Evolutionary conservation across 345 rosid genomes (phyloP).

Genomic region (Eucalyptus marginata): DNA sequence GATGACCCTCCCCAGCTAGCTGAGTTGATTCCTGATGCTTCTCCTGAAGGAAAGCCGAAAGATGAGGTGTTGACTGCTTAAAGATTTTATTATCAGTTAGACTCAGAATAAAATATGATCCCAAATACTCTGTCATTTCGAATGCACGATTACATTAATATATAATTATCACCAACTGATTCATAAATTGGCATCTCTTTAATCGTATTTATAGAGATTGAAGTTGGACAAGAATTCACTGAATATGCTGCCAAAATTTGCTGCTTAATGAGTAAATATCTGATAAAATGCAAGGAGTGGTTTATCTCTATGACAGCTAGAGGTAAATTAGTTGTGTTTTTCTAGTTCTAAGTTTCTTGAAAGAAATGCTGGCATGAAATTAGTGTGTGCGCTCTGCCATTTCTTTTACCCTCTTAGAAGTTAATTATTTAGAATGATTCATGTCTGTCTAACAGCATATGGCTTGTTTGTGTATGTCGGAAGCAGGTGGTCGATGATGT

Average conservation of each 20-base stretch:
- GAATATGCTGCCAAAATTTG: neutral
- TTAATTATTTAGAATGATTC: neutral
- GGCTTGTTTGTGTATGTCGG: neutral
- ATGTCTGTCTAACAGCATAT: neutral
- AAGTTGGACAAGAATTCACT: neutral
- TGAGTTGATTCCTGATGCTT: conserved; percentile 73
- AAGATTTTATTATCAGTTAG: neutral
- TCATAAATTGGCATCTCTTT: neutral
- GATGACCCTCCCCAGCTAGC: conserved; percentile 73
- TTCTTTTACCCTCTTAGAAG: neutral
- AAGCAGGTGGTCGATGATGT: conserved; percentile 62
- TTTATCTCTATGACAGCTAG: neutral
- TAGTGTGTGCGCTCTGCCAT: neutral
- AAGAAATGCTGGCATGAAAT: neutral
- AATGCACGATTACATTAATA: neutral
- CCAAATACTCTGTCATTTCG: neutral
- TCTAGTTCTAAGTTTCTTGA: neutral
- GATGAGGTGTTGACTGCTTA: conserved; percentile 49
- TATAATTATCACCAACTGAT: neutral
- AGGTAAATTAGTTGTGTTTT: neutral
- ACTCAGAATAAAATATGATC: neutral
- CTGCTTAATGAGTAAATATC: neutral
- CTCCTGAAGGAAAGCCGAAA: conserved; percentile 91
- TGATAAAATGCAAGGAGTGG: neutral
- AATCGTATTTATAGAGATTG: neutral